These are phyloP conservation scores for Mycena amicta DNA, from an alignment of 768 basidiomycete species.

Conservation along the genomic window DNA sequence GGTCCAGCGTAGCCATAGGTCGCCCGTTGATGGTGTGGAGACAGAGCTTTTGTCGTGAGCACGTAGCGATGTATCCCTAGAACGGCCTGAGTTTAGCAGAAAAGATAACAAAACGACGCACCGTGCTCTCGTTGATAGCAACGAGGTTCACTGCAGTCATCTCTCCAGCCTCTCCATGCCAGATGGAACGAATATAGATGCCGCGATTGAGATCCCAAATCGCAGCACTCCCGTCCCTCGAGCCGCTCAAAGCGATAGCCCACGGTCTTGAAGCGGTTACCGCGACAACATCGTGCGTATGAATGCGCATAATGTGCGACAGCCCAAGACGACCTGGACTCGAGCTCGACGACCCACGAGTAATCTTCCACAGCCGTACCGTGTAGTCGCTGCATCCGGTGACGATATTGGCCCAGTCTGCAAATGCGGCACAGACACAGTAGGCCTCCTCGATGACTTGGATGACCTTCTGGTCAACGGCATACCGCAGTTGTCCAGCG, in stretches of 20 bases:
- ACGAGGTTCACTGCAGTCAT: slow-evolving; percentile 60
- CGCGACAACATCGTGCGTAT: slow-evolving; percentile 66
- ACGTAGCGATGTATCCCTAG: slow-evolving; percentile 89
- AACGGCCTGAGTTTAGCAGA: no score
- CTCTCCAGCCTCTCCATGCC: slow-evolving; percentile 55
- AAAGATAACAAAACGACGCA: no score
- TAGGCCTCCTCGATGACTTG: slow-evolving; percentile 77
- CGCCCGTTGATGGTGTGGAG: slow-evolving; percentile 88
- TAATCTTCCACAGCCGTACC: slow-evolving; percentile 80
- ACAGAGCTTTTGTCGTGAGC: slow-evolving; percentile 69
- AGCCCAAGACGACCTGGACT: slow-evolving; percentile 37
- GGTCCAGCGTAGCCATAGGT: slow-evolving; percentile 70
- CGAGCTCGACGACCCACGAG: slow-evolving; percentile 36
- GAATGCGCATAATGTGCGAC: slow-evolving; percentile 80
- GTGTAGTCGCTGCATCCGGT: slow-evolving; percentile 82
- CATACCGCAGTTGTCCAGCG: slow-evolving; percentile 59
- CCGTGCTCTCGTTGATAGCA: slow-evolving; percentile 83
- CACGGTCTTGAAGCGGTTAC: slow-evolving; percentile 78
- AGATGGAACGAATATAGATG: slow-evolving; percentile 78
- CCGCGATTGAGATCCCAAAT: slow-evolving; percentile 90
- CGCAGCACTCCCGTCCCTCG: slow-evolving; percentile 82
- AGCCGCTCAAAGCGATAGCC: slow-evolving; percentile 84
- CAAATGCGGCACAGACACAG: slow-evolving; percentile 77
- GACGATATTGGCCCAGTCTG: slow-evolving; percentile 70
- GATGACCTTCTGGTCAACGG: slow-evolving; percentile 67